Evolutionary conservation across 2,329 filamentous ascomycete species (phyloP).

Genomic region (Aspergillus melleus): DNA sequence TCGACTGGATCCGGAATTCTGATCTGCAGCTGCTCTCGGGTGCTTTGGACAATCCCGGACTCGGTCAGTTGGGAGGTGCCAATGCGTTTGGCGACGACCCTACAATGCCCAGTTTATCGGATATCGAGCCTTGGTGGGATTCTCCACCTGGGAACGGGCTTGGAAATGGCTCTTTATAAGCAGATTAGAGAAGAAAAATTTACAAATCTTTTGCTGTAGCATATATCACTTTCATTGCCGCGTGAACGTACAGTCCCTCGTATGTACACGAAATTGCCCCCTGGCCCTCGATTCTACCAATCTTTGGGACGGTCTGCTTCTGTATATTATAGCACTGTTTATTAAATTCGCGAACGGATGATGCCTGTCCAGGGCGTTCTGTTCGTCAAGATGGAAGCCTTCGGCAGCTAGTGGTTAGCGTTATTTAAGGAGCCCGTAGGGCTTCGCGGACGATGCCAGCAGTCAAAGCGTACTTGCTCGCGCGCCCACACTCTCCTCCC

Average conservation of each 20-base stretch:
- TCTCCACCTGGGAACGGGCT: slow-evolving; percentile 19
- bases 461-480: too few relatives aligned
- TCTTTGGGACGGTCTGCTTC: too few relatives aligned
- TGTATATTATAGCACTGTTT: too few relatives aligned
- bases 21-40: slow-evolving; percentile 28
- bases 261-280: too few relatives aligned
- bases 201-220: not conserved
- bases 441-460: too few relatives aligned
- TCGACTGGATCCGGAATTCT: slow-evolving; percentile 32
- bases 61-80: slow-evolving; percentile 20
- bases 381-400: too few relatives aligned
- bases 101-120: slow-evolving; percentile 21
- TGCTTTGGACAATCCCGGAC: slow-evolving; percentile 14
- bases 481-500: too few relatives aligned
- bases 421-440: too few relatives aligned
- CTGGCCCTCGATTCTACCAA: too few relatives aligned
- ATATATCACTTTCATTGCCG: not conserved
- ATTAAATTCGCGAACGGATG: too few relatives aligned
- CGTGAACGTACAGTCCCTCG: not conserved
- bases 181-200: not conserved
- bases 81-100: slow-evolving; percentile 12
- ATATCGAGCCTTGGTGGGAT: slow-evolving; percentile 37
- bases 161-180: slow-evolving; percentile 6
- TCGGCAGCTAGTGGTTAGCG: too few relatives aligned
- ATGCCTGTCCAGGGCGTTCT: too few relatives aligned